phyloP scores from a whole-genome alignment of 179 eudicot species.

The Beta macrorhiza region DNA sequence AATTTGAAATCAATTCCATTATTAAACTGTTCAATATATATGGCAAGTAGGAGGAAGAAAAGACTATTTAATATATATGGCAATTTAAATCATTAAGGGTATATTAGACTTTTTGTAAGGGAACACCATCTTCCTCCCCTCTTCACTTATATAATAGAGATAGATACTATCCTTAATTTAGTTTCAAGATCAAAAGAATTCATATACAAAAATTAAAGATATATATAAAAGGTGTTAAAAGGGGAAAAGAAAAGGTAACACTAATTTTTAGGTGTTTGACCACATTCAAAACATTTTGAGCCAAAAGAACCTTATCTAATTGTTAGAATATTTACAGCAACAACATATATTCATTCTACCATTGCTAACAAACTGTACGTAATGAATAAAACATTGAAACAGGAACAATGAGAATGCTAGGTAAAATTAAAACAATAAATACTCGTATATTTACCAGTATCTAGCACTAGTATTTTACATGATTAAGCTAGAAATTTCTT shows the following conservation, averaged over 20 bases:
- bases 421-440: no score
- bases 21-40: no score
- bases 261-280: constrained; percentile 1
- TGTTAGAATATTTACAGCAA: not conserved
- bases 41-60: no score
- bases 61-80: no score
- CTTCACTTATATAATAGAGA: no score
- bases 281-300: not conserved
- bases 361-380: no score
- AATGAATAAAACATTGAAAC: not conserved
- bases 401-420: no score
- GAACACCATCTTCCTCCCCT: no score
- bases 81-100: no score
- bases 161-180: not conserved
- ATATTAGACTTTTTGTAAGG: no score
- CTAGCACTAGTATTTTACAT: constrained; percentile 12
- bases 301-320: constrained; percentile 6
- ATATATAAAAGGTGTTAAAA: not conserved
- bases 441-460: constrained; percentile 16
- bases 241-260: constrained; percentile 9
- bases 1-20: no score
- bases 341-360: not conserved
- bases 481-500: not conserved
- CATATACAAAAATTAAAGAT: not conserved
- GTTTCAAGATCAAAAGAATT: not conserved